A percentile compares a stretch with the other conserved stretches of the same genome.
Evolutionary conservation across 371 early-diverging fungal genomes (phyloP).

Genomic region (Umbelopsis sp.): DNA sequence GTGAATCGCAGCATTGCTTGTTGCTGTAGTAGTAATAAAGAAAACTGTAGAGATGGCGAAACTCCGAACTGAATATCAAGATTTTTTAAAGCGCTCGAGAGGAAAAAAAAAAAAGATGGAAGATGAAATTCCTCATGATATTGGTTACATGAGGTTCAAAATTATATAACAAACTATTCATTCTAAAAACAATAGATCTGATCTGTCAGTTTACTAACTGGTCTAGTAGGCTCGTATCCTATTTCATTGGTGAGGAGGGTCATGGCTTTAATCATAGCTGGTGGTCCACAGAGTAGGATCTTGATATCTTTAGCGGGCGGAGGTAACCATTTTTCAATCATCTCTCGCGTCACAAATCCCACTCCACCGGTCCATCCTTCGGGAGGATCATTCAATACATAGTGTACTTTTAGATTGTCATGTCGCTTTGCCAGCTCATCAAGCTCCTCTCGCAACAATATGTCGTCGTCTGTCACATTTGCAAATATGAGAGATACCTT

Average conservation of each 20-base stretch:
- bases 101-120: not conserved
- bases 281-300: conserved; percentile 88
- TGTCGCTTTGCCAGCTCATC: conserved; percentile 72
- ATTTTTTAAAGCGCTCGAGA: not conserved
- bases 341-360: conserved; percentile 81
- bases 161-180: not conserved
- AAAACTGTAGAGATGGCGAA: not conserved
- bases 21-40: not conserved
- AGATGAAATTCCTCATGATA: not conserved
- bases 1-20: conserved; percentile 17
- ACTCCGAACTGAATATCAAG: conserved; percentile 10
- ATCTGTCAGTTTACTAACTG: conserved; percentile 76
- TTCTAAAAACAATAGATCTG: conserved; percentile 14
- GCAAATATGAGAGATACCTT: conserved; percentile 83
- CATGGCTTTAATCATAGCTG: conserved; percentile 86
- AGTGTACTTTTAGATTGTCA: conserved; percentile 79
- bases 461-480: conserved; percentile 87
- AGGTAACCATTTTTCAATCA: conserved; percentile 73
- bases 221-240: conserved; percentile 67
- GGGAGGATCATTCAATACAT: conserved; percentile 84
- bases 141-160: not conserved
- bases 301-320: conserved; percentile 72
- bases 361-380: conserved; percentile 79
- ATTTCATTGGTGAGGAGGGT: conserved; percentile 54
- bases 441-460: conserved; percentile 81